Evolutionary conservation across 139 green algal species (phyloP).

Genomic region (Chlamydomonas sphaeroides): DNA sequence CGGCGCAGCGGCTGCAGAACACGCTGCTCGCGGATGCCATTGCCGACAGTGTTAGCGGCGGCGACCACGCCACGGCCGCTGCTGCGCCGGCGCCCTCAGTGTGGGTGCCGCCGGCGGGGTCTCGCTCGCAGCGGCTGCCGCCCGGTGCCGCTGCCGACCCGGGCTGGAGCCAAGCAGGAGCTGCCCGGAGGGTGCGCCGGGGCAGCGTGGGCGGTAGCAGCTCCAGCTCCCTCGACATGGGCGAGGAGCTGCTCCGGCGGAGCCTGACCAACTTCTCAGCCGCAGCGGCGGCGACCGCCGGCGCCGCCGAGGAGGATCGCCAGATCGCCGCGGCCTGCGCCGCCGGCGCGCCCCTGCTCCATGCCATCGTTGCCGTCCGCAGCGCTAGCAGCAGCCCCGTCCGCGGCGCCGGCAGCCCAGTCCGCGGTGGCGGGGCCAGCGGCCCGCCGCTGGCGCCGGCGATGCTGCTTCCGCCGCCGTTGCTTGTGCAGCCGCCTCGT

Average conservation of each 20-base stretch:
- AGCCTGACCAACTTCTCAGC: neutral
- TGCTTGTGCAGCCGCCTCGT: too few species aligned
- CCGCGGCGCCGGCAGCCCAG: neutral
- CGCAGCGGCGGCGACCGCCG: neutral
- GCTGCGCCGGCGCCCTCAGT: neutral
- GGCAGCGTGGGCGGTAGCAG: neutral
- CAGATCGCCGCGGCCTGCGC: neutral
- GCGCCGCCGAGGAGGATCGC: neutral
- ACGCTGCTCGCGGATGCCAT: neutral
- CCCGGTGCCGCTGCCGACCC: neutral
- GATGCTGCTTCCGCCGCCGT: neutral
- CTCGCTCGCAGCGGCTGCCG: neutral
- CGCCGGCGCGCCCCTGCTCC: too few species aligned
- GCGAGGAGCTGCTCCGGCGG: neutral
- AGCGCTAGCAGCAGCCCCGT: neutral
- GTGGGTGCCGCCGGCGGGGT: neutral
- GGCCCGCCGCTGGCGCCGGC: too few species aligned
- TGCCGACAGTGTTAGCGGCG: neutral
- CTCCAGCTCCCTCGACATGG: neutral
- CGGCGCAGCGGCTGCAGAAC: conserved; percentile 11
- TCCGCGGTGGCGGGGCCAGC: too few species aligned
- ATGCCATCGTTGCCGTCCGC: neutral
- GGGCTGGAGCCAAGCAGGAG: too few species aligned
- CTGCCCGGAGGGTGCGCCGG: neutral
- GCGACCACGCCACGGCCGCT: neutral